phyloP scores from a whole-genome alignment of 768 basidiomycete genomes.

The Russula dissimulans region DNA sequence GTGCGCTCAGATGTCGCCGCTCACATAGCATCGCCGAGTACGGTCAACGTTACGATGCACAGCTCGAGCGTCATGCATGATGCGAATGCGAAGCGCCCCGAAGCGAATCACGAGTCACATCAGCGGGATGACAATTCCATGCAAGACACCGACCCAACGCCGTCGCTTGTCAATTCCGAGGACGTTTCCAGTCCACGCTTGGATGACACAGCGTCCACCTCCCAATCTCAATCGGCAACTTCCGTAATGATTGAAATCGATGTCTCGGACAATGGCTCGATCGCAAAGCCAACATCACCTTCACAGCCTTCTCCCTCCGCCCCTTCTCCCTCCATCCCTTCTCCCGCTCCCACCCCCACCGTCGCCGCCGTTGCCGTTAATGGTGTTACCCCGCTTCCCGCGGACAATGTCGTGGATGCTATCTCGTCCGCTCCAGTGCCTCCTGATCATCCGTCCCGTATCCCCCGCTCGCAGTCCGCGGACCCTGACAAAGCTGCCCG shows the following conservation, averaged over 20 bases:
- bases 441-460: conserved; percentile 31
- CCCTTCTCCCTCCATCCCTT: neutral
- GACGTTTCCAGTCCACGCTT: neutral
- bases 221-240: conserved; percentile 8
- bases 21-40: conserved; percentile 38
- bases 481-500: conserved; percentile 59
- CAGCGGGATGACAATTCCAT: conserved; percentile 7
- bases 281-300: neutral
- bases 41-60: conserved; percentile 18
- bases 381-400: neutral
- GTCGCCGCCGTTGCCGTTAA: neutral
- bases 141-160: conserved; percentile 1
- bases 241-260: conserved; percentile 14
- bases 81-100: neutral
- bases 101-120: conserved; percentile 11
- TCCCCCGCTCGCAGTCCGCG: conserved; percentile 74
- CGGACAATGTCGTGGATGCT: conserved; percentile 11
- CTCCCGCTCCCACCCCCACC: neutral
- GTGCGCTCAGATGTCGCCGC: conserved; percentile 78
- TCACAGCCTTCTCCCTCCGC: neutral
- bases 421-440: conserved; percentile 21
- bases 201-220: conserved; percentile 19
- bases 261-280: conserved; percentile 10
- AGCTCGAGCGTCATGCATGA: conserved; percentile 10
- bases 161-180: conserved; percentile 15